phyloP scores from a whole-genome alignment of 805 yeast genomes.

The Blastobotrys robertii region DNA sequence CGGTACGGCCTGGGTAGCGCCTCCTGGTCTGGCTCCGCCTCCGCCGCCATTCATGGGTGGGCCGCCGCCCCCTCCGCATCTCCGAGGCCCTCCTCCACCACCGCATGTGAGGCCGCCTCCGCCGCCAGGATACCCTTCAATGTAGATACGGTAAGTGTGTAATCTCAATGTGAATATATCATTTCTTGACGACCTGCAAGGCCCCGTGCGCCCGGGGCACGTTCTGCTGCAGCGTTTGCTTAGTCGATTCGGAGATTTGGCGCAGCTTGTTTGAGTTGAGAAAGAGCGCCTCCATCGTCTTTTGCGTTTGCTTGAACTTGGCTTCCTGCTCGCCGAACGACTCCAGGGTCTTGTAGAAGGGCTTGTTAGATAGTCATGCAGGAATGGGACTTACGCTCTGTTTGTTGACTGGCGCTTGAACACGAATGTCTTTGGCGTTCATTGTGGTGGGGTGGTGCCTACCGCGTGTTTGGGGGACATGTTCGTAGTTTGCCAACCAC shows the following conservation, averaged over 20 bases:
- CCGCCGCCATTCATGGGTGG: conserved; percentile 5
- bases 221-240: too few relatives aligned
- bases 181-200: not conserved
- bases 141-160: not conserved
- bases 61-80: conserved; percentile 7
- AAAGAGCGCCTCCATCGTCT: conserved; percentile 11
- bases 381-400: conserved; percentile 5
- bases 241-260: conserved; percentile 6
- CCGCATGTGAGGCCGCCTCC: conserved; percentile 9
- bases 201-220: too few relatives aligned
- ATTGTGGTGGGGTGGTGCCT: too few relatives aligned
- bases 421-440: conserved; percentile 1
- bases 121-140: conserved; percentile 7
- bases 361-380: not conserved
- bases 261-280: conserved; percentile 11
- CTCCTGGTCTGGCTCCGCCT: conserved; percentile 2
- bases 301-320: conserved; percentile 3
- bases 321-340: conserved; percentile 14
- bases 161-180: not conserved
- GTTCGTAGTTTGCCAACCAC: too few relatives aligned
- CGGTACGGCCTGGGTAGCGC: not conserved
- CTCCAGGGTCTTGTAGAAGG: conserved; percentile 5
- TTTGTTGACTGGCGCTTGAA: conserved; percentile 4
- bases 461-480: too few relatives aligned
- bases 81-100: conserved; percentile 3